Base-by-base conservation (phyloP, 2,329 filamentous ascomycete species). In the Ascochyta fabae region DNA sequence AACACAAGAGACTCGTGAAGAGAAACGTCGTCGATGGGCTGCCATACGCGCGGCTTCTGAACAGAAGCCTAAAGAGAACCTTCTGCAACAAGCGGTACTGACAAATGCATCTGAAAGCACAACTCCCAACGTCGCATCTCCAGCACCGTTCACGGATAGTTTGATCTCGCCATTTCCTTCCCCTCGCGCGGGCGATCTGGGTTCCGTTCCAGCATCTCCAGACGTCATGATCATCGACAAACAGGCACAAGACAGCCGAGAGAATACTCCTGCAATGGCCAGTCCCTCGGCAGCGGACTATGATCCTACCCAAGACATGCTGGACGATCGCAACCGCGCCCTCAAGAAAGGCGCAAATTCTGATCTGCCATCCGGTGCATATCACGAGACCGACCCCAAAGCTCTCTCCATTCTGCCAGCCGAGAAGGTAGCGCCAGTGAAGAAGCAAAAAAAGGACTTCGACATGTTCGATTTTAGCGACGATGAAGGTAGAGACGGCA, bases 281-380 rank as follows among this genome's bases (percentile, higher is more conserved):
- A 91, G 89, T 6, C 90, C 91, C 6, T 96, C 92, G n/a, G 93
- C 93, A 41, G 92, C 92, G 56, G 91, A 96, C 74, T 96, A 96
- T 72, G 91, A 96, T 70, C 93, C 93, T 1, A 95, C 88, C 1
- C 82, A 88, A 64, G 93, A 97, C 71, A 95, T 94, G 90, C 83
- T 89, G 72, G 91, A 96, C 74, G 92, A 96, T 65, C 86, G 87
- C 67, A 82, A 86, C 56, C 86, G 88, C 53, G 86, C 90, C 67
- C 87, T 88, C 62, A 81, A 86, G 65, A 84, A 87, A 56, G 82
- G 58, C 22, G 60, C 60, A 34, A 64, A 52, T 16, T 36, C 58
- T 31, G 68, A 73, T 12, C 24, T 71, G 10, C 76, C 80, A 3
- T 81, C 84, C 15, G 77, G 79, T 46, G 79, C 81, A 24, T 86